Evolutionary conservation across 2,329 filamentous ascomycete genomes (phyloP), one percentile per base, ranked within the genome.

Genomic region (Dactylonectria estremocensis): DNA sequence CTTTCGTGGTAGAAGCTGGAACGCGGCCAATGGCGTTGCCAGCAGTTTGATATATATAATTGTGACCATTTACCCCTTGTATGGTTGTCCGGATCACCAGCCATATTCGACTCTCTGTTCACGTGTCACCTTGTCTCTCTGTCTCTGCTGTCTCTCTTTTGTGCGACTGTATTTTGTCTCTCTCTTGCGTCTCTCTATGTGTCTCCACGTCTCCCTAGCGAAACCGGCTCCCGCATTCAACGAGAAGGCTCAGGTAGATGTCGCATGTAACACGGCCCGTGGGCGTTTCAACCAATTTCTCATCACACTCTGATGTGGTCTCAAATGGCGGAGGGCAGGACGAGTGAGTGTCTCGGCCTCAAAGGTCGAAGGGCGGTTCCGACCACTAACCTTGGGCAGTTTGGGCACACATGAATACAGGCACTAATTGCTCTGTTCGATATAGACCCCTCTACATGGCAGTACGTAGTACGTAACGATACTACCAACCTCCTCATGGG

Each of bases 41-140:
- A 54, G 57, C 55, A 37, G 50, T 64, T 64, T 69, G 40, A 69
- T 59, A 67, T 59, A 67, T 68, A 58, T 61, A 67, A 67, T 59
- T 54, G 61, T 65, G 50, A 56, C 53, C 50, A 59, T 69, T 61
- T 66, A 53, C 61, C 49, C 28, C 22, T 46, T 35, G n/a, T 22
- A 28, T 50, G 16, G n/a, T n/a, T 52, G 50, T 65, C 53, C 33
- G 43, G 56, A 49, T 33, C 33, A 40, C 54, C 50, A 50, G 59
- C 45, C 37, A n/a, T 61, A 46, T 31, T 48, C 28, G 33, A 16
- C 37, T 40, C 37, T 40, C 37, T 13, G 37, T 40, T 40, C 37
- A 40, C 14, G 37, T 40, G 13, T 40, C 49, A 28, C 20, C 40
- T 46, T 61, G 37, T 14, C 13, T 40, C 13, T 40, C 37, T 40